Evolutionary conservation across 164 flowering plant genomes (phyloP), one percentile per base, ranked within the genome.

Genomic region (Berberis thunbergii): DNA sequence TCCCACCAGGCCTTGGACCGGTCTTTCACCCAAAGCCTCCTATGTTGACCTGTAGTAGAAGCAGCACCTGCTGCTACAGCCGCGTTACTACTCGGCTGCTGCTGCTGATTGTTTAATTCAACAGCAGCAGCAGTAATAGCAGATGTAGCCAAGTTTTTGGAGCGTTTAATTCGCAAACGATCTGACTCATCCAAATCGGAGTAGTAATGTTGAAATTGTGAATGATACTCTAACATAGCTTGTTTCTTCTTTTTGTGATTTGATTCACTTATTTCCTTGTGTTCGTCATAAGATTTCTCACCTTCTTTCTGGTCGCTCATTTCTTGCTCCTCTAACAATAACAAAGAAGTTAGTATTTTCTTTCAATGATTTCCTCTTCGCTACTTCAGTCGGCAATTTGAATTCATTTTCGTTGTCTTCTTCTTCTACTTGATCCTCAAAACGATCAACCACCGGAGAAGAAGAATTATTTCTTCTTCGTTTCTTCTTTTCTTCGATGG

Each of bases 1-100:
- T 90, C 89, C 97, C 97, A 90, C 97, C 96, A 88, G n/a, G 89
- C 96, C 57, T 71, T 76, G 0, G 96, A 85, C 73, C 97, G 64
- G 70, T 81, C 86, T 67, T 88, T 91, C 59, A 88, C 96, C 97
- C 97, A 91, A 4, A 91, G 69, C 76, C 97, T 74, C 60, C 97
- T 61, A 43, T 80, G 86, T 49, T 76, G 54, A 45, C 72, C 67
- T 40, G 43, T 26, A 4, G 13, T 26, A 52, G 41, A 2, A 26
- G 42, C 6, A 2, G 41, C 38, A 26, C 7, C 6, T 4, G 2
- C 4, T 55, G 58, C 41, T 6, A 2, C 40, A 39, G 42, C 13
- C 6, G 11, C 52, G 52, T 6, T 64, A 54, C 45, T 26, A 48
- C 59, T 50, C 54, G 68, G 10, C 50, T 41, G 38, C 52, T 50